phyloP scores from a whole-genome alignment of 495 filamentous ascomycete species.

The Acidomyces sp. region DNA sequence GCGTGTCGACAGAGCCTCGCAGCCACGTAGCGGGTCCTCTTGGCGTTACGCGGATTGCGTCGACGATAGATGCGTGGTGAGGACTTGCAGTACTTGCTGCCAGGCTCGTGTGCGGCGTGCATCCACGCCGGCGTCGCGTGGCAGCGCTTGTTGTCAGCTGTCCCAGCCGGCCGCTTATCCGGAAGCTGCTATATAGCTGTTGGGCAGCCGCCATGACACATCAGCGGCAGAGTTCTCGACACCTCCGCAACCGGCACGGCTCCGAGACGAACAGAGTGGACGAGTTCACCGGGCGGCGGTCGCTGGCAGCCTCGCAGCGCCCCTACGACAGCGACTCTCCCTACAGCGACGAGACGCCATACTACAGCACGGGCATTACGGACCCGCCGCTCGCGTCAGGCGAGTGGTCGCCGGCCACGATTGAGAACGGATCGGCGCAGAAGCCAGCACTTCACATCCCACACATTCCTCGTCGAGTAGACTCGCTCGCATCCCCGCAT shows the following conservation, averaged over 20 bases:
- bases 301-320: neutral
- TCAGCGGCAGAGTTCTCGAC: slow-evolving; percentile 5
- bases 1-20: too few species aligned
- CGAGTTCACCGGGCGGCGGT: neutral
- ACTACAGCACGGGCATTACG: neutral
- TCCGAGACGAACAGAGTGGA: slow-evolving; percentile 7
- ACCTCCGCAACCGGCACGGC: slow-evolving; percentile 14
- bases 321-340: slow-evolving; percentile 1
- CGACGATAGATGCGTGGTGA: too few species aligned
- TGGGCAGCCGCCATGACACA: slow-evolving; percentile 16
- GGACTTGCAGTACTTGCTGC: too few species aligned
- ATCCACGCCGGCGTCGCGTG: too few species aligned
- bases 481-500: neutral
- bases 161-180: too few species aligned
- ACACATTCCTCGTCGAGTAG: neutral
- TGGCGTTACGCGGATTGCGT: too few species aligned
- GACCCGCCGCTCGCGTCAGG: neutral
- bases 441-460: slow-evolving; percentile 4
- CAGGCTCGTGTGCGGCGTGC: too few species aligned
- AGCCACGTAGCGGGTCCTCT: too few species aligned
- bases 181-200: too few species aligned
- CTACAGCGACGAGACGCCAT: neutral
- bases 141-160: too few species aligned
- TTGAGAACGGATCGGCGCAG: slow-evolving; percentile 15
- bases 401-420: slow-evolving; percentile 11